Base-by-base conservation (phyloP, 305 asterid species). In the Fraxinus floribunda region DNA sequence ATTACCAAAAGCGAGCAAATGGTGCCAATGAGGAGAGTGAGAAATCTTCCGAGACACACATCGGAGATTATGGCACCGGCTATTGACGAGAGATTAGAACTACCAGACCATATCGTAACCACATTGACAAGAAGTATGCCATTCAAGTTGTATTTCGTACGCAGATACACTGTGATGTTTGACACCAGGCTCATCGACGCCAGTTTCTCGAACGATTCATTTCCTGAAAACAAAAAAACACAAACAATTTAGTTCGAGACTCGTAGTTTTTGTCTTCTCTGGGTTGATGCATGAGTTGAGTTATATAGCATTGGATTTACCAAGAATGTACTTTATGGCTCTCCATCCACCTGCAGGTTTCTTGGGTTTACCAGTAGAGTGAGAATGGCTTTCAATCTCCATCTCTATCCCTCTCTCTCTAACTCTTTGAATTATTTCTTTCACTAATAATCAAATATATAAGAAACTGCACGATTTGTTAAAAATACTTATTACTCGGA, bases 131-230 rank as follows among this genome's bases (percentile, higher is more conserved):
- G 68, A 80, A 88, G 52, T 7, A 93, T 84, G 2, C 97, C 97
- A 7, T 81, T 86, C 87, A 94, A 20, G 80, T 94, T 93, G 88
- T 92, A 94, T 78, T 87, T 85, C 0, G 91, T 88, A 0, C 89
- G 91, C 32, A 94, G 83, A 79, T 94, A 94, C 1, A 94, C 86
- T 0, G 94, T 92, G 49, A 94, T 83, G 87, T 93, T 94, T 0
- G 92, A 83, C 2, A 88, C 79, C 80, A 94, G 87, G 88, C 97
- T 92, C 89, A 93, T 91, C 13, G 98, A 90, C 0, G 97, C 98
- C 89, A 94, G 38, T 84, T 94, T 94, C 91, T 94, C 97, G 79
- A 94, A 94, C 20, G 97, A 90, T 77, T 94, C 98, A 79, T 94
- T 93, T 16, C 92, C 97, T 90, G 24, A 60, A 38, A 79, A 11